Evolutionary conservation across 2,329 filamentous ascomycete species (phyloP).

Genomic region (Zymoseptoria crescenta): DNA sequence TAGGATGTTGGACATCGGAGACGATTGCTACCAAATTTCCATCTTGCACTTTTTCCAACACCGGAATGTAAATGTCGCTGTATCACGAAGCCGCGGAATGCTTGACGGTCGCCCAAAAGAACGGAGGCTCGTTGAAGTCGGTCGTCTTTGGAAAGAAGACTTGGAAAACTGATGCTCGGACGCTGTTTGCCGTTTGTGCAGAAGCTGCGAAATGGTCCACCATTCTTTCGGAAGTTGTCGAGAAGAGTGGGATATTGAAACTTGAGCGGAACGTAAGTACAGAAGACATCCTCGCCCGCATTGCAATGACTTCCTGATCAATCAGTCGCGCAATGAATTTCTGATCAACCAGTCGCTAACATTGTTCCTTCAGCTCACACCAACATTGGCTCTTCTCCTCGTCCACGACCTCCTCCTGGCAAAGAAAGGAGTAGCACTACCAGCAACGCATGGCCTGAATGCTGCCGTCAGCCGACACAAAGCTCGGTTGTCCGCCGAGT

Average conservation of each 20-base stretch:
- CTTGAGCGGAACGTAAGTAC: slow-evolving; percentile 70
- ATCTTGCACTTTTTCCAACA: neutral
- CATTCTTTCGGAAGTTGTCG: slow-evolving; percentile 82
- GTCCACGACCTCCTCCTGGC: slow-evolving; percentile 78
- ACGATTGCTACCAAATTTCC: neutral
- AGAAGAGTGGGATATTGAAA: slow-evolving; percentile 66
- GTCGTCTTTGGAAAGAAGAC: slow-evolving; percentile 67
- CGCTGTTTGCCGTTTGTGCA: slow-evolving; percentile 78
- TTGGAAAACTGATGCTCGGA: slow-evolving; percentile 68
- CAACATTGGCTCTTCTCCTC: slow-evolving; percentile 70
- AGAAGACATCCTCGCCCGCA: too few relatives aligned
- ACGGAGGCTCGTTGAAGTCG: slow-evolving; percentile 79
- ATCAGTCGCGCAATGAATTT: neutral
- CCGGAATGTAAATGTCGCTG: slow-evolving; percentile 62
- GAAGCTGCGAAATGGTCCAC: slow-evolving; percentile 88
- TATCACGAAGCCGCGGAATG: slow-evolving; percentile 85
- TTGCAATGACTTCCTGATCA: too few relatives aligned
- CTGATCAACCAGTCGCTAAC: slow-evolving; percentile 1
- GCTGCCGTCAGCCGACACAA: slow-evolving; percentile 72
- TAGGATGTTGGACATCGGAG: neutral
- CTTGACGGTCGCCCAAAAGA: slow-evolving; percentile 54
- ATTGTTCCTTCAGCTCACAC: slow-evolving; percentile 56
- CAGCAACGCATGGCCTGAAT: slow-evolving; percentile 68
- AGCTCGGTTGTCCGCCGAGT: slow-evolving; percentile 69
- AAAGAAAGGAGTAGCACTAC: slow-evolving; percentile 74